Evolutionary conservation across 2,329 filamentous ascomycete species (phyloP).

Genomic region (Gremmenia infestans): DNA sequence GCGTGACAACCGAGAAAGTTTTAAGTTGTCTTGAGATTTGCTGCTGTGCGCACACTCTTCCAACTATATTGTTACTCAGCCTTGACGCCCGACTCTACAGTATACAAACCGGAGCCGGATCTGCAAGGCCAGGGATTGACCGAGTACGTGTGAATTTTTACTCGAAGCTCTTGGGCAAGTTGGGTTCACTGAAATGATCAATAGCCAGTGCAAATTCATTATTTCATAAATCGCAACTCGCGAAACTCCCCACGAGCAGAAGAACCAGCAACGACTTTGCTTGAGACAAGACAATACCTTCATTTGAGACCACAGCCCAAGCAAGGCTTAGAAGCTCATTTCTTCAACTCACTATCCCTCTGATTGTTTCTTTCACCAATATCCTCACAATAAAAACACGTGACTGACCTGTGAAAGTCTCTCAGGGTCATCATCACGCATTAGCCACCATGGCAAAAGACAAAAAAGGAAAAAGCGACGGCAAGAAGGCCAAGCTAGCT

Average conservation of each 20-base stretch:
- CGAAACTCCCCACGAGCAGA: background rate
- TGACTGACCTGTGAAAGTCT: background rate
- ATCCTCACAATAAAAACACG: background rate
- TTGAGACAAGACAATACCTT: too few species aligned
- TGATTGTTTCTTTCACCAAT: background rate
- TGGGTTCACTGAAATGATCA: too few species aligned
- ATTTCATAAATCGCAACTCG: background rate
- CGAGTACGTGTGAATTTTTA: background rate
- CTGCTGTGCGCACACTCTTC: slow-evolving; percentile 1
- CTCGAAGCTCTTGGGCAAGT: too few species aligned
- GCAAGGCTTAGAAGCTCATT: background rate
- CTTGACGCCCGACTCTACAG: slow-evolving; percentile 4
- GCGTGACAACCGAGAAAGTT: background rate
- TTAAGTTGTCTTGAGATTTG: background rate
- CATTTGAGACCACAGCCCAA: background rate
- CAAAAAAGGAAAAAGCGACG: slow-evolving; percentile 42
- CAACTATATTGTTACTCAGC: background rate
- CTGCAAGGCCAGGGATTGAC: background rate
- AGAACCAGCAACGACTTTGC: background rate
- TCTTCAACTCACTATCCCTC: too few species aligned
- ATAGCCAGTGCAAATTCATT: background rate
- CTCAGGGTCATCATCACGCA: background rate
- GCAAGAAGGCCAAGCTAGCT: slow-evolving; percentile 49
- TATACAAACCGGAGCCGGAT: background rate
- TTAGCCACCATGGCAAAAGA: slow-evolving; percentile 45